These are phyloP conservation scores for Reutealis trisperma DNA, from an alignment of 345 rosid species.

Conservation along the genomic window DNA sequence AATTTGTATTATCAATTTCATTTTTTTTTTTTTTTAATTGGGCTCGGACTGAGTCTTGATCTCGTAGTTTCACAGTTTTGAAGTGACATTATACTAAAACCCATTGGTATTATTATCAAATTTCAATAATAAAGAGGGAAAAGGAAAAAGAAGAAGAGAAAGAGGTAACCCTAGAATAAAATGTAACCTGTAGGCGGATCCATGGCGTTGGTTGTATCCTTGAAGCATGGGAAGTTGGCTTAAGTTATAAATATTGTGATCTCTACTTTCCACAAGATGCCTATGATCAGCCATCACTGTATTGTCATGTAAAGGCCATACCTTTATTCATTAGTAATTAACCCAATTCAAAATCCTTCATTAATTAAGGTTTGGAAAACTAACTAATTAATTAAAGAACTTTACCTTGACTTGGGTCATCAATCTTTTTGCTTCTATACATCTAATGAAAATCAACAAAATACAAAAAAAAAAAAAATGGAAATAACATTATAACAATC, in stretches of 20 bases:
- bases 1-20: neutral
- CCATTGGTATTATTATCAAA: too few species aligned
- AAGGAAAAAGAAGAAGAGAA: neutral
- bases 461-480: neutral
- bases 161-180: neutral
- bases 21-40: too few species aligned
- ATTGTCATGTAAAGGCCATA: slow-evolving; percentile 26
- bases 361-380: neutral
- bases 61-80: too few species aligned
- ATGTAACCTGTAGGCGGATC: slow-evolving; percentile 55
- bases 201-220: slow-evolving; percentile 42
- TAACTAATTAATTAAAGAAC: neutral
- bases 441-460: slow-evolving; percentile 9
- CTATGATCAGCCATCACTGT: slow-evolving; percentile 55
- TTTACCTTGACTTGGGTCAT: slow-evolving; percentile 29
- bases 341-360: neutral
- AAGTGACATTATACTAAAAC: too few species aligned
- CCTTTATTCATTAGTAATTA: slow-evolving; percentile 10
- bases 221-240: slow-evolving; percentile 81
- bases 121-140: neutral
- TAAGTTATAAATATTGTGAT: slow-evolving; percentile 65
- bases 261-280: slow-evolving; percentile 61
- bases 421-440: slow-evolving; percentile 40
- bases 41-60: too few species aligned
- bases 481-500: neutral